A percentile compares a stretch with the other conserved stretches of the same genome.
Evolutionary conservation across 208 protist species (phyloP).

Genomic region (Polymyxa betae): DNA sequence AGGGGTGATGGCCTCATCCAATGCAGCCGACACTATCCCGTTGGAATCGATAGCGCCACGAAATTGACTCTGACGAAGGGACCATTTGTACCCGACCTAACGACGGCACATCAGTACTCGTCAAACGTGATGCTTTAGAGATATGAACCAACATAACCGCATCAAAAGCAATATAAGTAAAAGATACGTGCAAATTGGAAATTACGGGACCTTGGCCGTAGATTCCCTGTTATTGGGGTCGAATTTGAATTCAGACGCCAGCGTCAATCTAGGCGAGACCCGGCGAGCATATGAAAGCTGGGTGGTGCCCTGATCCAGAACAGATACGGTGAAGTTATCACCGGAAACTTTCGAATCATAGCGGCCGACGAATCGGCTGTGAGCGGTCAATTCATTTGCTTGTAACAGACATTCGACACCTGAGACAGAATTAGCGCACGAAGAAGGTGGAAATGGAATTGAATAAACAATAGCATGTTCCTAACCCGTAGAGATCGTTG

Average conservation of each 20-base stretch:
- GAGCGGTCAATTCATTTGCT: not conserved
- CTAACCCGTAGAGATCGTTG: conserved; percentile 5
- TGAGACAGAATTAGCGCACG: conserved; percentile 9
- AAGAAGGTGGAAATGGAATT: not conserved
- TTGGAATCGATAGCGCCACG: conserved; percentile 37
- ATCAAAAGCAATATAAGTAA: too few species aligned
- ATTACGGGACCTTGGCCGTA: conserved; percentile 38
- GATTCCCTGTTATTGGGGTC: conserved; percentile 5
- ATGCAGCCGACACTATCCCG: not conserved
- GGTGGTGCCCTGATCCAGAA: conserved; percentile 38
- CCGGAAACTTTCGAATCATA: not conserved
- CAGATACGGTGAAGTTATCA: conserved; percentile 13
- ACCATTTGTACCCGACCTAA: conserved; percentile 32
- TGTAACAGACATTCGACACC: conserved; percentile 36
- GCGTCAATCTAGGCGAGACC: conserved; percentile 5
- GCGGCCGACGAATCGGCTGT: conserved; percentile 6
- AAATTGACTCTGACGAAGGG: conserved; percentile 18
- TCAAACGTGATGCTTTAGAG: not conserved
- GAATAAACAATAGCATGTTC: not conserved
- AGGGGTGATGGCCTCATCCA: conserved; percentile 30
- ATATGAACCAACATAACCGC: not conserved
- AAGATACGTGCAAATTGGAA: too few species aligned
- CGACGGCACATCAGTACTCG: not conserved
- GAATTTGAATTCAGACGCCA: conserved; percentile 35
- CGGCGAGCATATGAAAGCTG: conserved; percentile 19